phyloP scores from a whole-genome alignment of 1,139 yeast species.

The Arxiozyma slooffiae region DNA sequence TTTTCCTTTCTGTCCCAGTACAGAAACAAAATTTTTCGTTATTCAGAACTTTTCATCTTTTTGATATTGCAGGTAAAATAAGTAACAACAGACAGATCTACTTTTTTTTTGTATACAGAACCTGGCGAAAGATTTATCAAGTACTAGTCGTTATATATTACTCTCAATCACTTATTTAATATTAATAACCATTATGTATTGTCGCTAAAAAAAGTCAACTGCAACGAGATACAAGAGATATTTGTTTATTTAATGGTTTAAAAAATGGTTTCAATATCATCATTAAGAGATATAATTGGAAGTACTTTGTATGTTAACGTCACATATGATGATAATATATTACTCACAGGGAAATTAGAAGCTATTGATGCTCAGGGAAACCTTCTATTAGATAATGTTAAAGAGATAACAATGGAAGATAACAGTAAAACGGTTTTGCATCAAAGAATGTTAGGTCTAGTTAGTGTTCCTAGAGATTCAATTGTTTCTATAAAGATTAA shows the following conservation, averaged over 20 bases:
- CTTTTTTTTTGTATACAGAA: no score
- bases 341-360: slow-evolving; percentile 22
- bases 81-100: no score
- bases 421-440: slow-evolving; percentile 1
- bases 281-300: slow-evolving; percentile 1
- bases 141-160: no score
- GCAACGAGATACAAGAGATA: background rate
- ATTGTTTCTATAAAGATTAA: slow-evolving; percentile 17
- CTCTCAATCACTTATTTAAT: no score
- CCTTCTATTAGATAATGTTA: slow-evolving; percentile 24
- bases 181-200: no score
- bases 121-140: no score
- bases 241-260: background rate
- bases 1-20: no score
- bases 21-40: no score
- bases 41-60: no score
- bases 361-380: slow-evolving; percentile 27
- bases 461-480: slow-evolving; percentile 25
- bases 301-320: slow-evolving; percentile 13
- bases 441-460: slow-evolving; percentile 23
- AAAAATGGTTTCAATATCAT: background rate
- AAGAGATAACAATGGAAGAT: slow-evolving; percentile 12
- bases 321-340: slow-evolving; percentile 5
- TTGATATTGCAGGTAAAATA: background rate
- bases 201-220: background rate